Conservation (phyloP, 2,329 filamentous ascomycete genomes). For the Cercospora berteroae region DNA sequence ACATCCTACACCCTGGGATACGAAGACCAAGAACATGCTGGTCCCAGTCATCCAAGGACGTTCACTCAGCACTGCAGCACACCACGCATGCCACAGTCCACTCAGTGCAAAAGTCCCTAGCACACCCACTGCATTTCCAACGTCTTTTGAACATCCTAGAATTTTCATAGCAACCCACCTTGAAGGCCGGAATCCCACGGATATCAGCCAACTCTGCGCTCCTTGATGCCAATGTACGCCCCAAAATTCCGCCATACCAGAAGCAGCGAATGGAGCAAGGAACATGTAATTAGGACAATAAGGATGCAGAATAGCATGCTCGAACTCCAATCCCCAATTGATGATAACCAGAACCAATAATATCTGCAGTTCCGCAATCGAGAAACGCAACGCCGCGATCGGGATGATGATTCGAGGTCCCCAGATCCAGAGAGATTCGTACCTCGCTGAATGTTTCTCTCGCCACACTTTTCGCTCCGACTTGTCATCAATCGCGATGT, state of each 20-base stretch:
- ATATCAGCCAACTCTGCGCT: constrained; percentile 10
- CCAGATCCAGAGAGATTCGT: not conserved
- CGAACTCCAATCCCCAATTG: not conserved
- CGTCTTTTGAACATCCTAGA: not conserved
- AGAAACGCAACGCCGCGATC: constrained; percentile 1
- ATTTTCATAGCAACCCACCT: not conserved
- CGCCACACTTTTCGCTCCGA: not conserved
- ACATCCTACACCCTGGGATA: constrained; percentile 15
- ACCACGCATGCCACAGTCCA: constrained; percentile 17
- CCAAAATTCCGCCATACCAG: constrained; percentile 9
- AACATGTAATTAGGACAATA: constrained; percentile 6
- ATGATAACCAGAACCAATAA: constrained; percentile 3
- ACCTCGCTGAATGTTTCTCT: not conserved
- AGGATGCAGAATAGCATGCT: constrained; percentile 2
- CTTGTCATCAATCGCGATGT: constrained; percentile 5
- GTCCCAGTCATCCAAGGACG: not conserved
- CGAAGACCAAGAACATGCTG: constrained; percentile 9
- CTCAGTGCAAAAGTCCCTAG: constrained; percentile 12
- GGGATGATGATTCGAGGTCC: not conserved
- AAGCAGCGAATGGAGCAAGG: constrained; percentile 4
- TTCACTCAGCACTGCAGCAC: constrained; percentile 1
- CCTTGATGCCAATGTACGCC: constrained; percentile 15
- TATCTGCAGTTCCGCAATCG: constrained; percentile 8
- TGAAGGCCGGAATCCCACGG: constrained; percentile 7
- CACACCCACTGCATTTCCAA: constrained; percentile 8